These are phyloP conservation scores for Eucalyptus brandiana DNA, from an alignment of 345 rosid genomes.

Conservation along the genomic window DNA sequence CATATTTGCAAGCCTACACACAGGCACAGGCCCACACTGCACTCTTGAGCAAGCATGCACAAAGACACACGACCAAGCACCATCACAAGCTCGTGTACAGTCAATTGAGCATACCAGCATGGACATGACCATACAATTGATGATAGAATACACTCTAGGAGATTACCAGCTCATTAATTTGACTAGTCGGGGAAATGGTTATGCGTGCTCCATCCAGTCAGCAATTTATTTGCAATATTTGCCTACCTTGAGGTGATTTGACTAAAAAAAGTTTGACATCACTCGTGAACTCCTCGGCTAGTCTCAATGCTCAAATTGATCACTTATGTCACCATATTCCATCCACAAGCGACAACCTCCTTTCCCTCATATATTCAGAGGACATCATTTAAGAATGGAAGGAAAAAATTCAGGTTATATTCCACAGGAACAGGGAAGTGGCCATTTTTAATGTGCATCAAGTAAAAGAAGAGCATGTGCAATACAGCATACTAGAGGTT, in stretches of 20 bases:
- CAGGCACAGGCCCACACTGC: neutral
- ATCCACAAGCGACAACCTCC: neutral
- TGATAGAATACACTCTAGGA: neutral
- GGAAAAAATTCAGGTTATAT: neutral
- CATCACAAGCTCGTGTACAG: neutral
- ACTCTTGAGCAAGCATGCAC: neutral
- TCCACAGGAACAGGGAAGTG: neutral
- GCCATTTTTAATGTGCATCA: neutral
- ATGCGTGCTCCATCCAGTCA: neutral
- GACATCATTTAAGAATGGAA: neutral
- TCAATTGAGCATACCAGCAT: neutral
- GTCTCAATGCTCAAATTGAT: neutral
- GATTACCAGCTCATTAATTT: neutral
- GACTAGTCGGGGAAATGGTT: neutral
- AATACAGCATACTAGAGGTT: neutral
- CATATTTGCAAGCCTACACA: neutral
- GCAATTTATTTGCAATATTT: neutral
- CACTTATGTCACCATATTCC: neutral
- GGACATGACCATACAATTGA: neutral
- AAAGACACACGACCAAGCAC: neutral
- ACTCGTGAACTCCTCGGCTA: neutral
- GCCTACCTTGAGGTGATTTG: neutral
- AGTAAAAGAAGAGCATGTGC: neutral
- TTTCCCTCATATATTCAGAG: neutral
- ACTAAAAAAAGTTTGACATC: neutral